Evolutionary conservation across 2,329 filamentous ascomycete species (phyloP).

Genomic region (Fusarium stilboides): DNA sequence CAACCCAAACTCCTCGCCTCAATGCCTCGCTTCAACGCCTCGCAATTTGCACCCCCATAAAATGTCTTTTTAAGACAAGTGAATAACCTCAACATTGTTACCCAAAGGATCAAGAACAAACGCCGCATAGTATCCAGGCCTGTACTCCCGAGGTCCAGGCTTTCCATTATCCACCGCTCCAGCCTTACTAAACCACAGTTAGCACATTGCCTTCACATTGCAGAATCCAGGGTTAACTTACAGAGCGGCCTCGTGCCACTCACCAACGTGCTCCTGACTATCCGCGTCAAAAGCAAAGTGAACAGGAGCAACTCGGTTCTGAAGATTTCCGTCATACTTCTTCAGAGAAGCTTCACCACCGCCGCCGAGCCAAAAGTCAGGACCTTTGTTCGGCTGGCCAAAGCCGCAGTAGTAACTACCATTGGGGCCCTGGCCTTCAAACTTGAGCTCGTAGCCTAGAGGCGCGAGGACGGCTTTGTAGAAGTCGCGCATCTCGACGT

Average conservation of each 20-base stretch:
- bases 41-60: background rate
- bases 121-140: constrained; percentile 64
- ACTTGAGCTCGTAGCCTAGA: constrained; percentile 45
- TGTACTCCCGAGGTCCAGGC: constrained; percentile 63
- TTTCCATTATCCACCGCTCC: constrained; percentile 65
- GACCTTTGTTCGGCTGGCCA: constrained; percentile 27
- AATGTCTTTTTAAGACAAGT: constrained; percentile 27
- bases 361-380: constrained; percentile 49
- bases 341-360: constrained; percentile 29
- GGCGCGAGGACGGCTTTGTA: constrained; percentile 48
- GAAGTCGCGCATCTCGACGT: constrained; percentile 49
- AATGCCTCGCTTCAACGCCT: background rate
- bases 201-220: fast-evolving
- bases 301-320: constrained; percentile 40
- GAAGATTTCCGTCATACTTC: constrained; percentile 45
- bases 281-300: constrained; percentile 46
- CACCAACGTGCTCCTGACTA: constrained; percentile 39
- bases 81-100: constrained; percentile 67
- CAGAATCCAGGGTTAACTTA: constrained; percentile 18
- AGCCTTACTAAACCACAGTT: constrained; percentile 51
- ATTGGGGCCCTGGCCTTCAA: constrained; percentile 30
- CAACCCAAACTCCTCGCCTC: constrained; percentile 1
- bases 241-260: constrained; percentile 48
- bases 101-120: constrained; percentile 66
- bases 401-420: constrained; percentile 44